Evolutionary conservation across 1,284 basidiomycete species (phyloP), one percentile per base, ranked within the genome.

Genomic region (Boletus mariae): DNA sequence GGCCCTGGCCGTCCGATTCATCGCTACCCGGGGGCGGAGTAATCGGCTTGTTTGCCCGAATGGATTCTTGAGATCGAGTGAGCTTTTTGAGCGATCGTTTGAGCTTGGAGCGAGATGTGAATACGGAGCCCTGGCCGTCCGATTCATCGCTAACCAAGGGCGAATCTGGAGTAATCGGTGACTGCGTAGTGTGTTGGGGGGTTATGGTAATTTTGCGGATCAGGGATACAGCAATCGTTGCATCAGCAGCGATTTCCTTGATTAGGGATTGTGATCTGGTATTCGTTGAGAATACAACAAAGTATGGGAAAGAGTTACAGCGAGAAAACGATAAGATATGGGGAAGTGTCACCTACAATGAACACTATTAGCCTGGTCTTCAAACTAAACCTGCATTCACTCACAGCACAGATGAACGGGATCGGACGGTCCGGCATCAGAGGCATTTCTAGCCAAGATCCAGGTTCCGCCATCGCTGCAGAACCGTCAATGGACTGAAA

Each of bases 401-500:
- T 62, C 59, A 86, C 85, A 28, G 82, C 84, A 67, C 83, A 85
- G 41, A 75, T 78, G 62, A 85, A 81, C 3, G 84, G 80, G 44
- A 86, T 75, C 0, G 77, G 75, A 35, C 85, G 77, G 59, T 87
- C 83, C 4, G 80, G 73, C 54, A 75, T 77, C 32, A 88, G 67
- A 35, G 84, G 82, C 65, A 85, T 80, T 65, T 87, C 85, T 20
- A 87, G 59, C 85, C 85, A 88, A 1, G 78, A 77, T 41, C 77
- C 73, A 6, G 75, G 71, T 52, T 75, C 71, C 43, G 71, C 11
- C 20, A 11, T 40, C 20, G 4, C 62, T 10, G 67, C 57, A 5
- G 72, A 65, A 40, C 76, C 76, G 63, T 85, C 83, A 29, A 77
- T 60, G 3, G 82, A 84, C 53, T 80, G 79, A 57, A 84, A 84